Evolutionary conservation across 345 rosid genomes (phyloP).

Genomic region (Acer yangbiense): DNA sequence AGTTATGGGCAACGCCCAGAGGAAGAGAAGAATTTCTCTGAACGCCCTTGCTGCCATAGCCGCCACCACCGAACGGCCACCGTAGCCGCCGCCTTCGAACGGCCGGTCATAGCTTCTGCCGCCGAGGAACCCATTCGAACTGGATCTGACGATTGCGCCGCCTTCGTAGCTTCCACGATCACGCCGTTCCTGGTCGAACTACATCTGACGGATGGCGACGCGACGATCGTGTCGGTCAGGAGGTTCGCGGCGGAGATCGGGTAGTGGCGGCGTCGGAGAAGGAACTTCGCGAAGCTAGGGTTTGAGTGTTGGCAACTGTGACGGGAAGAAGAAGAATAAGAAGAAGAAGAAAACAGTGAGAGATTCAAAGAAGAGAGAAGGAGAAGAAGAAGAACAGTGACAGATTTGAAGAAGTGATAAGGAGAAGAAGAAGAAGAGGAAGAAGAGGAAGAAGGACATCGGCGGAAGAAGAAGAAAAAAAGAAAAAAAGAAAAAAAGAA

Average conservation of each 20-base stretch:
- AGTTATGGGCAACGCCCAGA: background rate
- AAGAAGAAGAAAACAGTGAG: too few relatives aligned
- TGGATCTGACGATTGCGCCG: too few relatives aligned
- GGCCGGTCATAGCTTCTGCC: constrained; percentile 51
- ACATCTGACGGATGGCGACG: constrained; percentile 62
- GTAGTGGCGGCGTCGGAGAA: constrained; percentile 32
- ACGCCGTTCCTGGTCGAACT: constrained; percentile 39
- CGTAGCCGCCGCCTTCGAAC: too few relatives aligned
- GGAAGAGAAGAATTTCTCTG: constrained; percentile 43
- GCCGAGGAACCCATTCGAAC: constrained; percentile 39
- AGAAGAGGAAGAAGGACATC: too few relatives aligned
- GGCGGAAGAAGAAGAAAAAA: too few relatives aligned
- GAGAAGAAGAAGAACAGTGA: too few relatives aligned
- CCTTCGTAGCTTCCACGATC: too few relatives aligned
- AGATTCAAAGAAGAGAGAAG: too few relatives aligned
- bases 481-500: too few relatives aligned
- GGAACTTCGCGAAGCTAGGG: constrained; percentile 53
- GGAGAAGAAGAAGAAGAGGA: too few relatives aligned
- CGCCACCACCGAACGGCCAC: constrained; percentile 61
- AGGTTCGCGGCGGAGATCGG: constrained; percentile 37
- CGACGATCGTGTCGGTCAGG: constrained; percentile 47
- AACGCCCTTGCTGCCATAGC: constrained; percentile 69
- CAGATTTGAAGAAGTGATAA: too few relatives aligned
- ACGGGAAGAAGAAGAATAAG: constrained; percentile 1
- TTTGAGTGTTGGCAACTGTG: constrained; percentile 44